phyloP scores from a whole-genome alignment of 2,329 filamentous ascomycete species.

The Fusarium nurragi region DNA sequence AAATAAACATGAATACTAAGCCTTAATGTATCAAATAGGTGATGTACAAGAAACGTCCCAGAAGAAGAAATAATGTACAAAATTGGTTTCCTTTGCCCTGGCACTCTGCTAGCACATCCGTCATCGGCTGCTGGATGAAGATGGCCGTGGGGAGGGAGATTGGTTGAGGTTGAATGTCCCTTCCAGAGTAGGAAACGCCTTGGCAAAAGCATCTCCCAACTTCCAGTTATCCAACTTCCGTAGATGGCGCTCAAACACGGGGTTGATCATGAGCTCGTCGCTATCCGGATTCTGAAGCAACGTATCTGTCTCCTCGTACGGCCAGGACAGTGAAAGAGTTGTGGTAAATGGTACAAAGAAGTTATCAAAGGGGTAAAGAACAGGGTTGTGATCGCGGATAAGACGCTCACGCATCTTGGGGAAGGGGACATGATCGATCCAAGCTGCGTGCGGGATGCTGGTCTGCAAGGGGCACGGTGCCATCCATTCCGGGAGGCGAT shows the following conservation, averaged over 20 bases:
- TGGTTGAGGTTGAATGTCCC: conserved; percentile 46
- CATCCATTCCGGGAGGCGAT: conserved; percentile 78
- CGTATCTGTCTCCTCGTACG: conserved; percentile 77
- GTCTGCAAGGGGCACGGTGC: conserved; percentile 74
- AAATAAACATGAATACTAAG: too few species aligned
- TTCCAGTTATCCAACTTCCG: conserved; percentile 83
- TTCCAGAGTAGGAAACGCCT: conserved; percentile 65
- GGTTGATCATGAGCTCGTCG: conserved; percentile 81
- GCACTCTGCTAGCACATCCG: too few species aligned
- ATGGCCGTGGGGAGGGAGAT: conserved; percentile 25
- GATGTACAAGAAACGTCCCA: not conserved
- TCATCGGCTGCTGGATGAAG: conserved; percentile 33
- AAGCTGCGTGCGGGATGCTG: conserved; percentile 74
- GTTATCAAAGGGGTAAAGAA: conserved; percentile 74
- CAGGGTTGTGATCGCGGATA: conserved; percentile 58
- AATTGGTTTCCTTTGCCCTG: not conserved
- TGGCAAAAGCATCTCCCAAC: conserved; percentile 74
- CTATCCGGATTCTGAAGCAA: conserved; percentile 67
- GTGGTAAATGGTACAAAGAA: conserved; percentile 86
- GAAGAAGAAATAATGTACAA: conserved; percentile 2
- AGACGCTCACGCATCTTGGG: conserved; percentile 78
- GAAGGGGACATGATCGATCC: conserved; percentile 86
- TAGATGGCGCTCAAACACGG: conserved; percentile 85
- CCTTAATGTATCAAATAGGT: too few species aligned
- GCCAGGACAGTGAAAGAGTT: conserved; percentile 83